These are phyloP conservation scores for Penstemon barbatus DNA, from an alignment of 257 asterid species.

Conservation along the genomic window DNA sequence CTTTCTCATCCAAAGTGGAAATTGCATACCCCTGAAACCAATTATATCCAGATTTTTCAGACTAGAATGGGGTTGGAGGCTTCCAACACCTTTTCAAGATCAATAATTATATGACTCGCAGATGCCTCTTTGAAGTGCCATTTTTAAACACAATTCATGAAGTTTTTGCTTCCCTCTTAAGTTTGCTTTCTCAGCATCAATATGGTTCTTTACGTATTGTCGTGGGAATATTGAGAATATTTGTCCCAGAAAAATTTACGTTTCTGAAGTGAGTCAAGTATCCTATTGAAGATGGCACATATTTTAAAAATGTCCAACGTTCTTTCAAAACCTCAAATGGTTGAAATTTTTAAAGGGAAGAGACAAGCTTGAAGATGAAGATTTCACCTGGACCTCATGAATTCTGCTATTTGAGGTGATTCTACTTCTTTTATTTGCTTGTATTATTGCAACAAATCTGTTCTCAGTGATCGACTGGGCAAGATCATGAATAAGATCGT, in stretches of 20 bases:
- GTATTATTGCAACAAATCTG: background rate
- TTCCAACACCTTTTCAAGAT: conserved; percentile 23
- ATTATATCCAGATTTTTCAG: background rate
- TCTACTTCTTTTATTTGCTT: background rate
- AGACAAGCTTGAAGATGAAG: background rate
- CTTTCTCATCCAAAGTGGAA: conserved; percentile 27
- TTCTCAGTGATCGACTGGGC: conserved; percentile 14
- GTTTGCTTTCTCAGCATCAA: conserved; percentile 5
- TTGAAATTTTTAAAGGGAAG: background rate
- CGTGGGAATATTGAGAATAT: conserved; percentile 8
- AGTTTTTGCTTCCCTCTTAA: conserved; percentile 25
- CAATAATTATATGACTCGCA: background rate
- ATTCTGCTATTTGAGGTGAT: background rate
- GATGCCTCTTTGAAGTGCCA: conserved; percentile 12
- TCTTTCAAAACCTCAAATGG: too few species aligned
- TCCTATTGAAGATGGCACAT: conserved; percentile 16
- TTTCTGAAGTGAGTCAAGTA: conserved; percentile 19
- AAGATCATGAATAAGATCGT: conserved; percentile 33
- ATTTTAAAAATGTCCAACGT: too few species aligned
- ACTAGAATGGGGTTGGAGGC: conserved; percentile 27
- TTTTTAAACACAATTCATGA: conserved; percentile 7
- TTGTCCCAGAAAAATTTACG: conserved; percentile 18
- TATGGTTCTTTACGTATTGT: conserved; percentile 1
- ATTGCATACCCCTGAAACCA: conserved; percentile 1
- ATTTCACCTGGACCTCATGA: background rate